phyloP scores from a whole-genome alignment of 345 rosid species.

The Euphorbia pulcherrima region DNA sequence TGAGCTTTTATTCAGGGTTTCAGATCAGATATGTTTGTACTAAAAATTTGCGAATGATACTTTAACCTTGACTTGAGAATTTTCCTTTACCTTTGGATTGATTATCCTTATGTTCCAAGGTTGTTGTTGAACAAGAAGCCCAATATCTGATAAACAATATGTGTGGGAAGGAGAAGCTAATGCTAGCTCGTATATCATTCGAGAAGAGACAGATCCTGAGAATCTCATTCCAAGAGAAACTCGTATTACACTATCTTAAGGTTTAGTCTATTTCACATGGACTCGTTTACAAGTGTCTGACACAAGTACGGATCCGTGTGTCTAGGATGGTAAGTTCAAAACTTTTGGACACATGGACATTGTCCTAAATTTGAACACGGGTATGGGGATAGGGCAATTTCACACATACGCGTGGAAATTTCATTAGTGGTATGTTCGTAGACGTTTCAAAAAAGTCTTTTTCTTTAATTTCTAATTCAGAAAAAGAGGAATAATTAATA shows the following conservation, averaged over 20 bases:
- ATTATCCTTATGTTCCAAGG: slow-evolving; percentile 29
- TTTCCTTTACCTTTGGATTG: neutral
- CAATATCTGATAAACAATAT: slow-evolving; percentile 85
- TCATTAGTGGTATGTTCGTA: too few relatives aligned
- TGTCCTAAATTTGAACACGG: too few relatives aligned
- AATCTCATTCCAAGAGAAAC: slow-evolving; percentile 80
- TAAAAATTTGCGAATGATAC: neutral
- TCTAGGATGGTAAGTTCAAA: too few relatives aligned
- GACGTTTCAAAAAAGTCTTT: too few relatives aligned
- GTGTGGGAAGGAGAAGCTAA: slow-evolving; percentile 95
- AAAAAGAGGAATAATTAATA: too few relatives aligned
- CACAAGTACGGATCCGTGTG: too few relatives aligned
- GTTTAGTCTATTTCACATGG: slow-evolving; percentile 36
- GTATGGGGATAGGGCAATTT: too few relatives aligned
- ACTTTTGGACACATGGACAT: too few relatives aligned
- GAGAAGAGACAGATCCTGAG: slow-evolving; percentile 86
- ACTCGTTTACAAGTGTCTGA: too few relatives aligned
- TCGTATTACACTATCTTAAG: slow-evolving; percentile 77
- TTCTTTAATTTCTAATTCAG: too few relatives aligned
- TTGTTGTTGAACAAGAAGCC: slow-evolving; percentile 87
- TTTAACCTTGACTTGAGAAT: slow-evolving; percentile 8
- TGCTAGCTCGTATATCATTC: slow-evolving; percentile 72
- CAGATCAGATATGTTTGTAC: slow-evolving; percentile 56
- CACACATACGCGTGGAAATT: too few relatives aligned
- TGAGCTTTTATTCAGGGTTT: slow-evolving; percentile 90